Conservation (phyloP, 306 rosid genomes). For the Erythrophleum fordii region DNA sequence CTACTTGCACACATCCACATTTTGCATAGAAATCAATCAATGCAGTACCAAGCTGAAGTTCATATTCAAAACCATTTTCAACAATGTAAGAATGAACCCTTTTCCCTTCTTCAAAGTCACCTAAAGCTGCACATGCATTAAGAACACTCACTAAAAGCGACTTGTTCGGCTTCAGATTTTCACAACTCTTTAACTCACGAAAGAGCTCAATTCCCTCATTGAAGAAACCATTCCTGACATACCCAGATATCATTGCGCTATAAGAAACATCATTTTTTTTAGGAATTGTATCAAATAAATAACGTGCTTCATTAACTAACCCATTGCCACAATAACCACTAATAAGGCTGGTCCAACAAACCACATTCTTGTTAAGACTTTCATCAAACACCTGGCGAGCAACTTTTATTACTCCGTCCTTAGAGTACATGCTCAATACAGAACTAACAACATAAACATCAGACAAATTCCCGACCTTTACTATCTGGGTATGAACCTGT, state of each 20-base stretch:
- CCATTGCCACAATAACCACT: constrained; percentile 44
- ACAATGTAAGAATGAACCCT: constrained; percentile 47
- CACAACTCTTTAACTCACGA: constrained; percentile 28
- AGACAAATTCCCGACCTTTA: constrained; percentile 26
- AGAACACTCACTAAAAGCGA: constrained; percentile 46
- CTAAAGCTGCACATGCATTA: constrained; percentile 43
- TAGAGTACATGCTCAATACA: constrained; percentile 28
- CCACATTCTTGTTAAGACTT: constrained; percentile 41
- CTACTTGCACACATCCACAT: constrained; percentile 39
- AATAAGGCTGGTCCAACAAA: constrained; percentile 48
- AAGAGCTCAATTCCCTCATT: constrained; percentile 41
- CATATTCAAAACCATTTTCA: constrained; percentile 37
- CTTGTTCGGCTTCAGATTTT: constrained; percentile 22
- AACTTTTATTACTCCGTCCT: background rate
- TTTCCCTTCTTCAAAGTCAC: constrained; percentile 50
- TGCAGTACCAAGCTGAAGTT: constrained; percentile 44
- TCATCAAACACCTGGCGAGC: constrained; percentile 48
- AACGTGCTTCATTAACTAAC: constrained; percentile 36
- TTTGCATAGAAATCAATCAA: constrained; percentile 47
- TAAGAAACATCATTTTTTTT: constrained; percentile 32
- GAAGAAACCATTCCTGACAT: constrained; percentile 47
- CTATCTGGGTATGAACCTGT: constrained; percentile 33
- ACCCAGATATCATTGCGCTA: constrained; percentile 53
- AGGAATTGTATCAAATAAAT: constrained; percentile 38
- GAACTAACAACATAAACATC: constrained; percentile 41